A percentile compares a stretch with the other conserved stretches of the same genome.
phyloP scores from a whole-genome alignment of 257 asterid species.

The Penstemon newberryi region DNA sequence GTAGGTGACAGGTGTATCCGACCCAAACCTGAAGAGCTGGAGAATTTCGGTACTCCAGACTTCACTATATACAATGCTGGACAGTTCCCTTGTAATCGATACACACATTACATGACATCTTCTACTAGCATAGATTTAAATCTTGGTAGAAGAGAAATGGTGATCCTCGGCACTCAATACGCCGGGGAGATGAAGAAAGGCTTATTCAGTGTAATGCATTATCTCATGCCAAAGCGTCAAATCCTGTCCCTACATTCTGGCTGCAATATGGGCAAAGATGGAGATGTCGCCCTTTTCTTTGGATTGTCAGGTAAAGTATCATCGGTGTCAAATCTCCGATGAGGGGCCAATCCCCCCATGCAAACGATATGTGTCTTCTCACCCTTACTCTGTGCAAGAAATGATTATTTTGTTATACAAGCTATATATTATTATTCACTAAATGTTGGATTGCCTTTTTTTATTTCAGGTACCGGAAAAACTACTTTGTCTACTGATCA shows the following conservation, averaged over 20 bases:
- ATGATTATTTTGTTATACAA: neutral
- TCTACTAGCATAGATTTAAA: constrained; percentile 95
- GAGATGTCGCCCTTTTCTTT: constrained; percentile 95
- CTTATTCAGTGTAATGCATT: constrained; percentile 89
- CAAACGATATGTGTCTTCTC: constrained; percentile 32
- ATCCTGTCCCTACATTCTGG: constrained; percentile 95
- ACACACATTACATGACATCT: constrained; percentile 97
- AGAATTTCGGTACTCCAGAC: constrained; percentile 94
- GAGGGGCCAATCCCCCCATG: constrained; percentile 20
- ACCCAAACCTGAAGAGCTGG: constrained; percentile 95
- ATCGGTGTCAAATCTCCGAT: constrained; percentile 25
- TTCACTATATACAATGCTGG: constrained; percentile 99
- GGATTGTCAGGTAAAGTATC: constrained; percentile 73
- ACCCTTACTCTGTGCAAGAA: constrained; percentile 8
- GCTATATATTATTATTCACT: constrained; percentile 13
- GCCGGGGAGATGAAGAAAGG: constrained; percentile 99
- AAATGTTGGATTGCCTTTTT: constrained; percentile 6
- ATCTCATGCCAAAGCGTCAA: constrained; percentile 92
- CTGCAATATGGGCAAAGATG: constrained; percentile 92
- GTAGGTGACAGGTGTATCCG: constrained; percentile 97
- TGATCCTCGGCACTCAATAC: constrained; percentile 95
- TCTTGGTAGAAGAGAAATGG: constrained; percentile 89
- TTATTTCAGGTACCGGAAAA: constrained; percentile 77
- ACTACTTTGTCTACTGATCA: constrained; percentile 93
- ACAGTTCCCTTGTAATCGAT: constrained; percentile 95